Evolutionary conservation across 1,284 basidiomycete species (phyloP).

Genomic region (Meripilus lineatus): DNA sequence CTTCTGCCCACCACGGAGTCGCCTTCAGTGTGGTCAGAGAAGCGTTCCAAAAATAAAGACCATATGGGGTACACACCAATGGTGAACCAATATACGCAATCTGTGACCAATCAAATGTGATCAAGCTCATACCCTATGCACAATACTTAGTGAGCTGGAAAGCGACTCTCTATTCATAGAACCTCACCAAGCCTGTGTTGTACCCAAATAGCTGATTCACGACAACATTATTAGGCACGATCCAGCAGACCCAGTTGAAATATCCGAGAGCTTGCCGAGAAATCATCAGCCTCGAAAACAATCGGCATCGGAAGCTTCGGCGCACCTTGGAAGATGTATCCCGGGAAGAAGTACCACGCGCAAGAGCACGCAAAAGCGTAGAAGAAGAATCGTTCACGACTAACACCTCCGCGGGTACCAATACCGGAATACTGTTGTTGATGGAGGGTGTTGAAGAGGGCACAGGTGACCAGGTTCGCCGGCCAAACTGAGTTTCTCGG

Average conservation of each 20-base stretch:
- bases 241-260: conserved; percentile 61
- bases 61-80: conserved; percentile 40
- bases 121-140: conserved; percentile 35
- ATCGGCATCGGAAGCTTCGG: not conserved
- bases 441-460: conserved; percentile 58
- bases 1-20: conserved; percentile 52
- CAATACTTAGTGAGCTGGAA: not conserved
- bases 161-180: not conserved
- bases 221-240: conserved; percentile 38
- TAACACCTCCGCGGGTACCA: conserved; percentile 36
- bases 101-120: conserved; percentile 45
- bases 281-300: not conserved
- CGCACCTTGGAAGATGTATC: conserved; percentile 35
- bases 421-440: conserved; percentile 50
- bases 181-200: conserved; percentile 28
- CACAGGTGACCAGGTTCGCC: conserved; percentile 50
- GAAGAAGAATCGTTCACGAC: conserved; percentile 47
- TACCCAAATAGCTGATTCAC: conserved; percentile 40
- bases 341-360: conserved; percentile 47
- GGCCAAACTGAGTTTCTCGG: conserved; percentile 64
- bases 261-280: conserved; percentile 34
- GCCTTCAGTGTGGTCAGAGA: conserved; percentile 21
- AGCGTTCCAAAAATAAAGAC: not conserved
- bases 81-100: conserved; percentile 55
- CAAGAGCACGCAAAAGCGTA: conserved; percentile 37